Conservation (phyloP, 1,284 basidiomycete genomes). For the Hortiboletus rubellus region DNA sequence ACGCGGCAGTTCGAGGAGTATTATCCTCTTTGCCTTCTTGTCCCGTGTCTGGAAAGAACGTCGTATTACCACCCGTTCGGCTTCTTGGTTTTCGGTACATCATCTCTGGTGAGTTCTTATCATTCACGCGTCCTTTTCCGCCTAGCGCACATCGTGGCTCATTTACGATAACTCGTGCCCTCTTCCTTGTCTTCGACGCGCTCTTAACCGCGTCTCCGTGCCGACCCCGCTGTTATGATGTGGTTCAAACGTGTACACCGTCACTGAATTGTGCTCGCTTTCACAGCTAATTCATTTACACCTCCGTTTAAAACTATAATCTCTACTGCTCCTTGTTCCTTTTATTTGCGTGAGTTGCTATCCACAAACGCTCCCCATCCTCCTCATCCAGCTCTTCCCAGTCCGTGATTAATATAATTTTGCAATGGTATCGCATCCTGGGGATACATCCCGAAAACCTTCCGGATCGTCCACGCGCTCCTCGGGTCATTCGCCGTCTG, state of each 20-base stretch:
- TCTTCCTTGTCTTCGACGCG: slow-evolving; percentile 27
- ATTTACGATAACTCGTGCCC: slow-evolving; percentile 32
- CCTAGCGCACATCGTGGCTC: slow-evolving; percentile 33
- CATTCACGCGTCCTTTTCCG: slow-evolving; percentile 41
- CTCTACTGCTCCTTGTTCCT: slow-evolving; percentile 27
- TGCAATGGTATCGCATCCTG: slow-evolving; percentile 52
- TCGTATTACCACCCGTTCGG: slow-evolving; percentile 13
- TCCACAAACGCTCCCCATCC: slow-evolving; percentile 7
- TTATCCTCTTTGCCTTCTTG: slow-evolving; percentile 15
- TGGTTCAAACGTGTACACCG: slow-evolving; percentile 22
- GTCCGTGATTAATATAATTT: slow-evolving; percentile 34
- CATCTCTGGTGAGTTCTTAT: slow-evolving; percentile 36
- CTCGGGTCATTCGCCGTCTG: slow-evolving; percentile 57
- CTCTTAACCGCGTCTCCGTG: slow-evolving; percentile 33
- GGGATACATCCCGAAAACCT: slow-evolving; percentile 59
- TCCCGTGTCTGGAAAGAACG: slow-evolving; percentile 19
- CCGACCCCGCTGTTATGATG: slow-evolving; percentile 22
- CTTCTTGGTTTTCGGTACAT: slow-evolving; percentile 34
- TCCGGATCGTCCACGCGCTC: slow-evolving; percentile 67
- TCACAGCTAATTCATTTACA: slow-evolving; percentile 40
- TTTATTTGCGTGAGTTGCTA: slow-evolving; percentile 33
- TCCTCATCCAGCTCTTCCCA: slow-evolving; percentile 23
- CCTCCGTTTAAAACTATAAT: slow-evolving; percentile 37
- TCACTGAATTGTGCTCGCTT: slow-evolving; percentile 26
- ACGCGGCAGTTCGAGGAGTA: slow-evolving; percentile 17